Conservation (phyloP, 2,329 filamentous ascomycete species). For the Colletotrichum plurivorum region DNA sequence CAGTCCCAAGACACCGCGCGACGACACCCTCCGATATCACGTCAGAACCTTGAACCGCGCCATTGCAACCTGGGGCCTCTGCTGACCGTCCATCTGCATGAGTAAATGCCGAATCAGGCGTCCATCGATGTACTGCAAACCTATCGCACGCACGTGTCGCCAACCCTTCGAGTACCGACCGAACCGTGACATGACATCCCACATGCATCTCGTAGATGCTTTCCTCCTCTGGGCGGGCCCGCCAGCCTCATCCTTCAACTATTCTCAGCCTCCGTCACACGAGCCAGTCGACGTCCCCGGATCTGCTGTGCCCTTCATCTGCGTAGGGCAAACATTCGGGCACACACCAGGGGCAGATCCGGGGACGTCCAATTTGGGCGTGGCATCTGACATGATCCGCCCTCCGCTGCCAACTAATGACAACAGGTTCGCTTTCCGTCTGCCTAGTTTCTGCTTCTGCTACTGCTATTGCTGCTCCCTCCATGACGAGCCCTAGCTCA, state of each 20-base stretch:
- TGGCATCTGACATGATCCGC: slow-evolving; percentile 34
- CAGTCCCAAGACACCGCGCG: slow-evolving; percentile 1
- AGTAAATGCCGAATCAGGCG: slow-evolving; percentile 21
- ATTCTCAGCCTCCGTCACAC: slow-evolving; percentile 27
- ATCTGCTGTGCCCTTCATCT: slow-evolving; percentile 17
- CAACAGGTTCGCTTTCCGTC: slow-evolving; percentile 19
- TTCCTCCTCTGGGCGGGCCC: slow-evolving; percentile 5
- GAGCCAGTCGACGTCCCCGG: slow-evolving; percentile 14
- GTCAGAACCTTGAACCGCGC: slow-evolving; percentile 22
- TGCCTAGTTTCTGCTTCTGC: slow-evolving; percentile 25
- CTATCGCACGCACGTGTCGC: slow-evolving; percentile 10
- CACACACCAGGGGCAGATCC: slow-evolving; percentile 11
- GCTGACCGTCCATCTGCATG: slow-evolving; percentile 28
- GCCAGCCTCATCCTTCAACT: slow-evolving; percentile 36
- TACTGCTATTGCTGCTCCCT: no score
- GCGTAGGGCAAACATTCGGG: slow-evolving; percentile 20
- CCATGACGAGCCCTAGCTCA: slow-evolving; percentile 21
- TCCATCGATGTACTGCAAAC: slow-evolving; percentile 15
- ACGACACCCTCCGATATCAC: slow-evolving; percentile 16
- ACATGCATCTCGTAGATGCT: no score
- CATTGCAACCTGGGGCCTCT: slow-evolving; percentile 17
- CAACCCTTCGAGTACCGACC: slow-evolving; percentile 11
- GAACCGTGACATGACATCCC: slow-evolving; percentile 14
- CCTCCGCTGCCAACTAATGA: background rate
- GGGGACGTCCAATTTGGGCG: slow-evolving; percentile 24